Evolutionary conservation across 495 filamentous ascomycete genomes (phyloP).

Genomic region (Aspergillus leporis): DNA sequence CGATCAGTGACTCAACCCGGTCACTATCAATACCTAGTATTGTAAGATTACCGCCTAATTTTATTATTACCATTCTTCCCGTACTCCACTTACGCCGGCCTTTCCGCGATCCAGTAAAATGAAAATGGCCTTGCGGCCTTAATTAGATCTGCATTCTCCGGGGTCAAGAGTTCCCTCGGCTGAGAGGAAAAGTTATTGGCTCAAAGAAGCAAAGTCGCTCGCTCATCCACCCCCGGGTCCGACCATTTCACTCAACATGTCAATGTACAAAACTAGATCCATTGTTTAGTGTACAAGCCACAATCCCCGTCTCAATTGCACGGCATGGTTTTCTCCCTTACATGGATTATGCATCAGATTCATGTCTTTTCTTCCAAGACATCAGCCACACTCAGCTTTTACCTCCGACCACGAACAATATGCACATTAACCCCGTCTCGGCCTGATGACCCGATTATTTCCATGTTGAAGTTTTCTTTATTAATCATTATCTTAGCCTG

Average conservation of each 20-base stretch:
- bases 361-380: not conserved
- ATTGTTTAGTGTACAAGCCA: not conserved
- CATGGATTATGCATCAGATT: slow-evolving; percentile 2
- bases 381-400: slow-evolving; percentile 1
- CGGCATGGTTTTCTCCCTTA: not conserved
- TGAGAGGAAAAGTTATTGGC: not conserved
- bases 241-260: not conserved
- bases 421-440: slow-evolving; percentile 1
- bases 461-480: not conserved
- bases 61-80: not conserved
- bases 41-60: not conserved
- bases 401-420: not conserved
- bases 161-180: not conserved
- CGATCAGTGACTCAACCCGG: not conserved
- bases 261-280: not conserved
- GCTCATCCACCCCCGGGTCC: not conserved
- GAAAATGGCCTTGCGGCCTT: not conserved
- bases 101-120: not conserved
- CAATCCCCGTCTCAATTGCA: not conserved
- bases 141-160: not conserved
- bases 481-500: not conserved
- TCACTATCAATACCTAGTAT: not conserved
- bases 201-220: not conserved
- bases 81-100: not conserved
- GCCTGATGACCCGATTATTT: not conserved